Evolutionary conservation across 495 filamentous ascomycete species (phyloP), one percentile per base, ranked within the genome.

Genomic region (Lophiostoma macrostomum): DNA sequence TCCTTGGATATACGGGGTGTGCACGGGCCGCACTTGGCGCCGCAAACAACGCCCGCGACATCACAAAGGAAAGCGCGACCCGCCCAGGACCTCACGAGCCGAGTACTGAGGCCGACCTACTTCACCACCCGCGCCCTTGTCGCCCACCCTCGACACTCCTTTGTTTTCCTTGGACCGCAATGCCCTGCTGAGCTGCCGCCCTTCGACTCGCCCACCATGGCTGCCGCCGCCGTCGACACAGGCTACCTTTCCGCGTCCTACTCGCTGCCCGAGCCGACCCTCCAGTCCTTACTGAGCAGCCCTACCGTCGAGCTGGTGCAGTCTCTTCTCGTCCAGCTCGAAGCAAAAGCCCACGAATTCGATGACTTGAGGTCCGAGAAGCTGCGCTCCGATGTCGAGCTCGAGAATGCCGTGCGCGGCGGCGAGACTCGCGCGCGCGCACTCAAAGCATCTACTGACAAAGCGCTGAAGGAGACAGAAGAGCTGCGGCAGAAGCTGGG

Each of bases 321-420:
- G 39, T 70, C 76, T 28, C 74, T 96, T 24, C 72, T 96, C 12
- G 69, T 76, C 10, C 78, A 73, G 50, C 49, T 96, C 40, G 76
- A 81, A 19, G 73, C 74, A 24, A 94, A 88, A 70, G 86, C 88
- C 24, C 85, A 80, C 39, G 90, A 95, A 58, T 79, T 80, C 58
- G 89, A 96, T 59, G 78, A 82, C 31, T 69, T 91, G 12, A 82
- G 80, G 53, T 83, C 91, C 5, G 85, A 93, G 36, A 96, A 95
- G 69, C 77, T 95, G 36, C 85, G 85, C 43, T 67, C 86, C 13
- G 87, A 90, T 50, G 88, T 97, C n/a, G 93, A 97, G 72, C 75
- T 97, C 8, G 93, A 97, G 67, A 91, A 86, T 70, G 82, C 84
- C 22, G 83, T 94, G 13, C 83, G 88, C 31, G 83, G 77, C 50